These are phyloP conservation scores for Naganishia albida DNA, from an alignment of 1,284 basidiomycete species.

Conservation along the genomic window DNA sequence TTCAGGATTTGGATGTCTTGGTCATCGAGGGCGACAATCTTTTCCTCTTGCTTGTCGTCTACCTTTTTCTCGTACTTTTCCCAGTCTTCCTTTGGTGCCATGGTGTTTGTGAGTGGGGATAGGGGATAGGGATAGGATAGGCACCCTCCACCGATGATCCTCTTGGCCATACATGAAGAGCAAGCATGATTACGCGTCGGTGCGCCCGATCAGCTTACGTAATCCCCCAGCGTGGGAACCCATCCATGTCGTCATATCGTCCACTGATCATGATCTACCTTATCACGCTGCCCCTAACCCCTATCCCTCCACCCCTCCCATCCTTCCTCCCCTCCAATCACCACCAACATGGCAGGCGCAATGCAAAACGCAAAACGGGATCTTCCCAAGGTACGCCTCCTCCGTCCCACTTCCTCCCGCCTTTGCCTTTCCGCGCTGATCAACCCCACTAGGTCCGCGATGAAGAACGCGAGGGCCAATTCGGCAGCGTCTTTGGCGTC, in stretches of 20 bases:
- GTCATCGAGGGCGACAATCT: slow-evolving; percentile 94
- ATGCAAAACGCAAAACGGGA: slow-evolving; percentile 84
- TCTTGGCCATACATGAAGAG: slow-evolving; percentile 6
- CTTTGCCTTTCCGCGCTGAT: background rate
- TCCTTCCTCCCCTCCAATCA: background rate
- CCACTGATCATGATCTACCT: too few species aligned
- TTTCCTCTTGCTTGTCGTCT: slow-evolving; percentile 82
- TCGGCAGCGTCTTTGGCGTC: slow-evolving; percentile 69
- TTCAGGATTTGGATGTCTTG: slow-evolving; percentile 99
- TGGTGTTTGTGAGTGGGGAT: slow-evolving; percentile 3
- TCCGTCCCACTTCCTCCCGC: slow-evolving; percentile 1
- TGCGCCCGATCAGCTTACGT: slow-evolving; percentile 8
- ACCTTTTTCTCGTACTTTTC: slow-evolving; percentile 88
- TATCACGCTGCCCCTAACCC: too few species aligned
- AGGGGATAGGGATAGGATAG: background rate
- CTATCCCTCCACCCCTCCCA: background rate
- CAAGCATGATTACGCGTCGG: slow-evolving; percentile 24
- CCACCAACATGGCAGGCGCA: slow-evolving; percentile 68
- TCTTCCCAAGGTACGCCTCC: slow-evolving; percentile 63
- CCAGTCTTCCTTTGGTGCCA: slow-evolving; percentile 64
- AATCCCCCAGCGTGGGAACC: background rate
- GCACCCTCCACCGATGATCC: background rate
- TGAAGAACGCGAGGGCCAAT: slow-evolving; percentile 84
- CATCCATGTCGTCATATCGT: slow-evolving; percentile 2
- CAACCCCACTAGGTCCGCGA: slow-evolving; percentile 63